Base-by-base conservation (phyloP, 805 yeast species). In the Saccharomycopsis synnaedendra region DNA sequence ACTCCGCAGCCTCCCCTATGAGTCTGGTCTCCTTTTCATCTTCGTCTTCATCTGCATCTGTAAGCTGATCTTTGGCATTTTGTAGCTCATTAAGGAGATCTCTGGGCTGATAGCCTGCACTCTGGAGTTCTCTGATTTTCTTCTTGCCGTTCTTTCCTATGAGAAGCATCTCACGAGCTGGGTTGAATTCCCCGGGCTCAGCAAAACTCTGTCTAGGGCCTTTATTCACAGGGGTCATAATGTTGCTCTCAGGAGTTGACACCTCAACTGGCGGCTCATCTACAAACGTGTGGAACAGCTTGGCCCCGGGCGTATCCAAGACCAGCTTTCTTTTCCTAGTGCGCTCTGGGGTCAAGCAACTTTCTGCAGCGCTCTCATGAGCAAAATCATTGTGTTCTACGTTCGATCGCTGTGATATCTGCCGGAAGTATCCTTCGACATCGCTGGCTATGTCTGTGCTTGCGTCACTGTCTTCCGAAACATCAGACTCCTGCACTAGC, bases 401-500 rank as follows among this genome's bases (percentile, higher is more conserved):
- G 11, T 48, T 43, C 28, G 45, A 44, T 32, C 32, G 34, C 10
- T 36, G 31, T 2, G 42, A 19, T 5, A 32, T 10, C 7, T 44
- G 39, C 5, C 9, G 29, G 28, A 48, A 48, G 6, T 41, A 41
- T 5, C 51, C 51, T 4, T 48, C 49, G n/a, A 36, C 41, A 48
- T 48, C 45, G 35, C 51, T 48, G 5, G 51, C 51, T 4, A 48
- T 30, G 6, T 48, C 51, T 6, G 51, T 48, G 31, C 51, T 48
- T 11, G 45, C 52, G 5, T 45, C 52, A 39, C 49, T 49, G 29
- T 49, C 52, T 8, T 19, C 19, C 19, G 19, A 19, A 19, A 35
- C 31, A 11, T 46, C 49, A 36, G 41, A 19, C 19, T 19, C 19
- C 19, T 19, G 19, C 19, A 19, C 19, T 19, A 19, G 19, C 19